phyloP scores from a whole-genome alignment of 768 basidiomycete species.

The Lactifluus hygrophoroides region DNA sequence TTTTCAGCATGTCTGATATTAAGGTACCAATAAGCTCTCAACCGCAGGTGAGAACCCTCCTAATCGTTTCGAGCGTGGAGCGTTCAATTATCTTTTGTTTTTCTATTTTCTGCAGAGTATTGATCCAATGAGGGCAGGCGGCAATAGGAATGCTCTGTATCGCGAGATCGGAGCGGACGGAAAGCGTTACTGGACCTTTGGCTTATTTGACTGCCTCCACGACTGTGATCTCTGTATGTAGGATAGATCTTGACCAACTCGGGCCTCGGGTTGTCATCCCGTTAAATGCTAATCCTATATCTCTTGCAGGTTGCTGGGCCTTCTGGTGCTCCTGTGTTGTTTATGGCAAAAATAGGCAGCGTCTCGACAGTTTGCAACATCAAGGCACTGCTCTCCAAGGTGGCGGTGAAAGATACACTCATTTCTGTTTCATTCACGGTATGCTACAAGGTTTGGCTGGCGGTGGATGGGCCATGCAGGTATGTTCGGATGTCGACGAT shows the following conservation, averaged over 20 bases:
- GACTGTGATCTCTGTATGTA: slow-evolving; percentile 24
- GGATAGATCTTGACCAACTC: no score
- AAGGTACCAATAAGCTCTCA: not conserved
- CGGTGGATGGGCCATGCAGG: slow-evolving; percentile 37
- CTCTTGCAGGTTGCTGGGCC: slow-evolving; percentile 27
- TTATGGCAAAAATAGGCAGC: slow-evolving; percentile 34
- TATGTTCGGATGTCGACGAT: slow-evolving; percentile 17
- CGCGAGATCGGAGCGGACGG: slow-evolving; percentile 24
- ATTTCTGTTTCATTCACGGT: slow-evolving; percentile 34
- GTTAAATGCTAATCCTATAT: slow-evolving; percentile 6
- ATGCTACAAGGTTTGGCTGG: slow-evolving; percentile 23
- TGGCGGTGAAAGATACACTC: slow-evolving; percentile 29
- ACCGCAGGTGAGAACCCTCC: not conserved
- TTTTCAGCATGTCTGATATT: not conserved
- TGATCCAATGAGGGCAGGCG: slow-evolving; percentile 1
- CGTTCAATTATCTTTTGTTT: not conserved
- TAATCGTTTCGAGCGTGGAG: not conserved
- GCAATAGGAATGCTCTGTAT: slow-evolving; percentile 22
- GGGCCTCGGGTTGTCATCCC: no score
- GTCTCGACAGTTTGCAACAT: slow-evolving; percentile 30
- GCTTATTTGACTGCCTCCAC: slow-evolving; percentile 23
- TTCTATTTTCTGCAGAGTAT: not conserved
- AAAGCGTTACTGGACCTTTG: slow-evolving; percentile 28
- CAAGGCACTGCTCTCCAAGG: slow-evolving; percentile 32
- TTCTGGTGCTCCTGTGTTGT: slow-evolving; percentile 36